Percentiles rank a stretch among this genome's conserved stretches.
Conservation (phyloP, 2,329 filamentous ascomycete species). For the Lachnellula suecica region DNA sequence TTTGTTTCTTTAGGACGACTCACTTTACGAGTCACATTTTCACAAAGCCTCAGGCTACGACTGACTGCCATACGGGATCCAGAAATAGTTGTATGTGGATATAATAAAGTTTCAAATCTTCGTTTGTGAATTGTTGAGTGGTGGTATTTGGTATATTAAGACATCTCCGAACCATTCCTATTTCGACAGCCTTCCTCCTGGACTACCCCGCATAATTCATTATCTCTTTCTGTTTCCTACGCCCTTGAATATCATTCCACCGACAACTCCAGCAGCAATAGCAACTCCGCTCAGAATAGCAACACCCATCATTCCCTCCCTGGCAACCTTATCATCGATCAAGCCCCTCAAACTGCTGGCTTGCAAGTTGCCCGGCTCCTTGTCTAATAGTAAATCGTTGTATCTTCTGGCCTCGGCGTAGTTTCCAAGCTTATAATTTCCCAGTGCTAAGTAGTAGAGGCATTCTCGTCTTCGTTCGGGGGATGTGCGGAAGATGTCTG, state of each 20-base stretch:
- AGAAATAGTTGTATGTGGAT: not conserved
- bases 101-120: not conserved
- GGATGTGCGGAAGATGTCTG: conserved; percentile 92
- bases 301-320: conserved; percentile 89
- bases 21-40: no score
- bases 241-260: conserved; percentile 80
- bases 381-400: conserved; percentile 87
- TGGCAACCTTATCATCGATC: conserved; percentile 95
- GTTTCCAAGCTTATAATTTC: conserved; percentile 98
- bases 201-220: conserved; percentile 4
- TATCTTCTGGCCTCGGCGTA: conserved; percentile 93
- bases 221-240: conserved; percentile 52
- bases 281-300: conserved; percentile 93
- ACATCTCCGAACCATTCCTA: conserved; percentile 13
- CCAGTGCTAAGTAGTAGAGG: conserved; percentile 94
- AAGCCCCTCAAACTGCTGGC: conserved; percentile 80
- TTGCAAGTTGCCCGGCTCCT: conserved; percentile 90
- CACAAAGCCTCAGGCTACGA: no score
- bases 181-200: conserved; percentile 2
- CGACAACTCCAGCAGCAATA: conserved; percentile 89
- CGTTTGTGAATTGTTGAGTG: conserved; percentile 2
- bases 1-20: not conserved
- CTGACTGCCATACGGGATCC: not conserved
- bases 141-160: conserved; percentile 24
- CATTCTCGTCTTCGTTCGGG: conserved; percentile 95